These are phyloP conservation scores for Laetiporus sulphureus DNA, from an alignment of 1,284 basidiomycete genomes.

Conservation along the genomic window DNA sequence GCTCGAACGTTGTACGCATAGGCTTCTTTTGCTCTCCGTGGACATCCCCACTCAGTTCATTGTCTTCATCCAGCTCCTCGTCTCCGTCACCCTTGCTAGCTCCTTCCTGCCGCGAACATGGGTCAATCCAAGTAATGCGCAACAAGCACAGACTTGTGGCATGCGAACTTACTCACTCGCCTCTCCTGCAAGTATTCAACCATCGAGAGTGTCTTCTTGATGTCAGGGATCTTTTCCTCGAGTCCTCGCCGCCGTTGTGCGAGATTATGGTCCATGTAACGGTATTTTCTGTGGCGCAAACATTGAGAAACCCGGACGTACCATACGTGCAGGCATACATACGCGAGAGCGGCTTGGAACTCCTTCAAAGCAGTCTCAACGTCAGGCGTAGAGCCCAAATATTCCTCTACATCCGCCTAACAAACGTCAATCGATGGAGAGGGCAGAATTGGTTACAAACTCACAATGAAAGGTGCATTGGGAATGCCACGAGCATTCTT, in stretches of 20 bases:
- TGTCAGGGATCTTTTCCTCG: conserved; percentile 95
- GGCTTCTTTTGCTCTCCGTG: conserved; percentile 50
- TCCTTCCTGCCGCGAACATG: conserved; percentile 41
- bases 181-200: conserved; percentile 78
- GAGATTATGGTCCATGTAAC: conserved; percentile 93
- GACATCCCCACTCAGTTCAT: conserved; percentile 35
- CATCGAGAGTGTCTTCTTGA: conserved; percentile 88
- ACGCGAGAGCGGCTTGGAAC: conserved; percentile 94
- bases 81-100: conserved; percentile 45
- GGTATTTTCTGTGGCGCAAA: conserved; percentile 76
- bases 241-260: conserved; percentile 75
- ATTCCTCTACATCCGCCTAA: conserved; percentile 80
- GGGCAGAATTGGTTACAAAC: conserved; percentile 25
- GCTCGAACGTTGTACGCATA: conserved; percentile 85
- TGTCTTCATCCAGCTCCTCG: conserved; percentile 45
- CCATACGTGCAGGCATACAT: conserved; percentile 23
- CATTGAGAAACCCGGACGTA: no score
- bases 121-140: background rate
- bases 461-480: conserved; percentile 89
- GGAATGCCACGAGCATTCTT: conserved; percentile 92
- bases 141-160: background rate
- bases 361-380: conserved; percentile 76
- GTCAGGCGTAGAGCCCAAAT: conserved; percentile 75
- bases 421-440: no score
- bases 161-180: conserved; percentile 38